phyloP scores from a whole-genome alignment of 257 asterid genomes.

The Petrea volubilis region DNA sequence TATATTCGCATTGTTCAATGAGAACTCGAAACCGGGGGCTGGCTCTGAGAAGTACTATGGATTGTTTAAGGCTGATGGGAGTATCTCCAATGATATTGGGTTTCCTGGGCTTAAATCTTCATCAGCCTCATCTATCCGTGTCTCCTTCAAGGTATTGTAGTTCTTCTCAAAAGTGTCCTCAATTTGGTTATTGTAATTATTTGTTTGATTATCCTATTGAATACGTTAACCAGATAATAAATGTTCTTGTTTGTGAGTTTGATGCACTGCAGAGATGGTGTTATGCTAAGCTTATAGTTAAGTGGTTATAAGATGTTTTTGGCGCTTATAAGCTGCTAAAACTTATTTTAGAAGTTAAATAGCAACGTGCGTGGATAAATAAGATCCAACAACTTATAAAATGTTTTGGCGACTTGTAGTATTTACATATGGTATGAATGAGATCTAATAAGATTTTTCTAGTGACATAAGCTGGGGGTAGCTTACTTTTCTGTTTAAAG shows the following conservation, averaged over 20 bases:
- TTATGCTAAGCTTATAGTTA: too few species aligned
- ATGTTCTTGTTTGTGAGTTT: neutral
- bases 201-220: constrained; percentile 3
- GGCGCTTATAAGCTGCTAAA: too few species aligned
- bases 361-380: too few species aligned
- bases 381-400: too few species aligned
- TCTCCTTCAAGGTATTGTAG: constrained; percentile 57
- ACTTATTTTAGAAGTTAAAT: too few species aligned
- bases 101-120: constrained; percentile 71
- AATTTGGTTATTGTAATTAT: constrained; percentile 6
- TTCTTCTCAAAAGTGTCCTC: neutral
- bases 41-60: constrained; percentile 83
- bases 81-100: constrained; percentile 79
- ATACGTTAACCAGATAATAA: neutral
- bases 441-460: too few species aligned
- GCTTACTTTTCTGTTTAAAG: too few species aligned
- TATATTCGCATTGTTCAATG: constrained; percentile 87
- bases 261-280: neutral
- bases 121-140: constrained; percentile 53
- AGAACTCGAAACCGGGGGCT: constrained; percentile 67
- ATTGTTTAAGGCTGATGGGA: constrained; percentile 82
- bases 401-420: too few species aligned
- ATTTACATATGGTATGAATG: too few species aligned
- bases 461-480: too few species aligned
- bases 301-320: too few species aligned